Conservation (phyloP, 768 basidiomycete species). For the Daedaleopsis sinensis region DNA sequence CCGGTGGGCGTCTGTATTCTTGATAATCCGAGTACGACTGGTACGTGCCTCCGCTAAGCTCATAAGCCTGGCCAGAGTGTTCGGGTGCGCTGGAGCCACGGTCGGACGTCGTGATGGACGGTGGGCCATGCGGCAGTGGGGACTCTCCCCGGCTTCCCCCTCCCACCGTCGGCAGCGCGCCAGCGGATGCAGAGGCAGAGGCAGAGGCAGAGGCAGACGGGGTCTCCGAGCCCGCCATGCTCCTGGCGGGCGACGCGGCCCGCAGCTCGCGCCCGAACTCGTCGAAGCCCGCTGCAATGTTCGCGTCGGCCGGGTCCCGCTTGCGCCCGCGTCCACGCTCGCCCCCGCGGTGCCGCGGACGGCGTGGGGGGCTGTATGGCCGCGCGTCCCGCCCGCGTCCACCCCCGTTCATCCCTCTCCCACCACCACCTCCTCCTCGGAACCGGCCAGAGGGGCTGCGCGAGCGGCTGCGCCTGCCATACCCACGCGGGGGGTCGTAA, state of each 20-base stretch:
- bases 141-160: slow-evolving; percentile 10
- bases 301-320: slow-evolving; percentile 24
- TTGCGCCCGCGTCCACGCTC: slow-evolving; percentile 13
- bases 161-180: background rate
- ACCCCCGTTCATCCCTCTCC: slow-evolving; percentile 24
- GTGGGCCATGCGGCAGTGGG: slow-evolving; percentile 10
- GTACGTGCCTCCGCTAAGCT: background rate
- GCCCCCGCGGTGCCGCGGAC: slow-evolving; percentile 34
- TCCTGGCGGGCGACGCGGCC: slow-evolving; percentile 45
- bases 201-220: slow-evolving; percentile 10
- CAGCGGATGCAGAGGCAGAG: slow-evolving; percentile 3
- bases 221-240: slow-evolving; percentile 6
- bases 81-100: slow-evolving; percentile 14
- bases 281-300: slow-evolving; percentile 58
- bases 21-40: background rate
- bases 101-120: slow-evolving; percentile 13
- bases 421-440: slow-evolving; percentile 24
- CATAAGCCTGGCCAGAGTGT: background rate
- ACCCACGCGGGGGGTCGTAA: slow-evolving; percentile 30
- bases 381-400: slow-evolving; percentile 43
- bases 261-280: slow-evolving; percentile 87
- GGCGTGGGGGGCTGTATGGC: slow-evolving; percentile 59
- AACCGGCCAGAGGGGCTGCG: slow-evolving; percentile 71
- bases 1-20: background rate
- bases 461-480: slow-evolving; percentile 62